A percentile compares a stretch with the other conserved stretches of the same genome.
Evolutionary conservation across 1,284 basidiomycete genomes (phyloP).

Genomic region (Fomes fomentarius): DNA sequence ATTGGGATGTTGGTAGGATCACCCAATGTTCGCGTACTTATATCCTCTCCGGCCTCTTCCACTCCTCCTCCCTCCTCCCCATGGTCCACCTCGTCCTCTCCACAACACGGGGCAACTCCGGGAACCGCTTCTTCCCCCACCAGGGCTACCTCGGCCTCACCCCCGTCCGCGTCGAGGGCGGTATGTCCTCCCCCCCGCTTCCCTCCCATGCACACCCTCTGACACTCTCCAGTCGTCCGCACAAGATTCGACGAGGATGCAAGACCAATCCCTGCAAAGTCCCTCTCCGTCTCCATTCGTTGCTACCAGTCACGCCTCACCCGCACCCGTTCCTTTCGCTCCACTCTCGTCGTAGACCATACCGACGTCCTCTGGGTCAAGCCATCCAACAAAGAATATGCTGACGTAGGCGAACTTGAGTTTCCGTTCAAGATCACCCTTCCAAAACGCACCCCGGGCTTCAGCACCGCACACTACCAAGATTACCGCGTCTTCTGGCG

Average conservation of each 20-base stretch:
- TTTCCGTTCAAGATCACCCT: constrained; percentile 71
- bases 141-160: constrained; percentile 80
- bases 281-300: constrained; percentile 67
- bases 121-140: constrained; percentile 73
- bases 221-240: constrained; percentile 54
- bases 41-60: constrained; percentile 24
- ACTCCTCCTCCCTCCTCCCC: constrained; percentile 27
- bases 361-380: constrained; percentile 70
- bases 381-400: constrained; percentile 55
- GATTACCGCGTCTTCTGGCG: constrained; percentile 82
- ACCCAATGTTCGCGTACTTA: constrained; percentile 31
- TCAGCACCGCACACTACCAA: constrained; percentile 72
- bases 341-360: constrained; percentile 69
- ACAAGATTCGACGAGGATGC: constrained; percentile 73
- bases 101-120: constrained; percentile 65
- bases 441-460: constrained; percentile 64
- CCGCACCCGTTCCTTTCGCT: constrained; percentile 54
- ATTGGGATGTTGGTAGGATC: constrained; percentile 22
- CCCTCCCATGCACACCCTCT: constrained; percentile 15
- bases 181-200: constrained; percentile 42
- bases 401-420: constrained; percentile 64
- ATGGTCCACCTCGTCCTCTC: constrained; percentile 70
- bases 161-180: constrained; percentile 75
- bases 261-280: constrained; percentile 63
- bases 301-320: constrained; percentile 78